A percentile compares a stretch with the other conserved stretches of the same genome.
phyloP scores from a whole-genome alignment of 2,329 filamentous ascomycete species.

The Fusarium sp. region DNA sequence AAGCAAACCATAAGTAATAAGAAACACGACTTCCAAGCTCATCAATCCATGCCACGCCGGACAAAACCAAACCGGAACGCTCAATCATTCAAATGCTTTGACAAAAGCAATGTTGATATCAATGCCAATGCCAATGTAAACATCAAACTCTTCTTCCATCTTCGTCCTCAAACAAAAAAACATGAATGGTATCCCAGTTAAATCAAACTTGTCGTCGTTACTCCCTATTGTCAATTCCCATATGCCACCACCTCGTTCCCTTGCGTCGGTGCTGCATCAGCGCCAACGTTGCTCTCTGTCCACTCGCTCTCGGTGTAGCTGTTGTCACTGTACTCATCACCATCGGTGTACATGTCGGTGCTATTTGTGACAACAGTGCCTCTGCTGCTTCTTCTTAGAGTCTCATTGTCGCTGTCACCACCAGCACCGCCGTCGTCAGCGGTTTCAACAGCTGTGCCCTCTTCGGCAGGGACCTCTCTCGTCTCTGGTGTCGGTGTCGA shows the following conservation, averaged over 20 bases:
- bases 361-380: constrained; percentile 61
- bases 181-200: constrained; percentile 29
- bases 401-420: constrained; percentile 64
- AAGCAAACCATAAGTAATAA: constrained; percentile 12
- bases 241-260: constrained; percentile 54
- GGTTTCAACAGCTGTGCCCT: constrained; percentile 43
- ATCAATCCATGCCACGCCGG: constrained; percentile 17
- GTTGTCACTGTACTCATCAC: constrained; percentile 56
- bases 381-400: constrained; percentile 62
- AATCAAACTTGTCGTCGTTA: constrained; percentile 20
- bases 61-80: constrained; percentile 12
- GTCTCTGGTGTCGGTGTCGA: constrained; percentile 28
- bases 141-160: constrained; percentile 11
- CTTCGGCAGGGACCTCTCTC: constrained; percentile 42
- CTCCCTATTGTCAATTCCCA: constrained; percentile 42
- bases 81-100: constrained; percentile 27
- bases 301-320: constrained; percentile 62
- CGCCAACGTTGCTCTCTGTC: constrained; percentile 59
- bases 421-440: constrained; percentile 40
- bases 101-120: background rate
- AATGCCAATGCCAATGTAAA: background rate
- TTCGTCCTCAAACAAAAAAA: constrained; percentile 18
- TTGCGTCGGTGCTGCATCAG: constrained; percentile 44
- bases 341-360: constrained; percentile 54
- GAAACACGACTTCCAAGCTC: constrained; percentile 6